Conservation (phyloP, 805 yeast species). For the Hemisphaericaspora nanyangensis region DNA sequence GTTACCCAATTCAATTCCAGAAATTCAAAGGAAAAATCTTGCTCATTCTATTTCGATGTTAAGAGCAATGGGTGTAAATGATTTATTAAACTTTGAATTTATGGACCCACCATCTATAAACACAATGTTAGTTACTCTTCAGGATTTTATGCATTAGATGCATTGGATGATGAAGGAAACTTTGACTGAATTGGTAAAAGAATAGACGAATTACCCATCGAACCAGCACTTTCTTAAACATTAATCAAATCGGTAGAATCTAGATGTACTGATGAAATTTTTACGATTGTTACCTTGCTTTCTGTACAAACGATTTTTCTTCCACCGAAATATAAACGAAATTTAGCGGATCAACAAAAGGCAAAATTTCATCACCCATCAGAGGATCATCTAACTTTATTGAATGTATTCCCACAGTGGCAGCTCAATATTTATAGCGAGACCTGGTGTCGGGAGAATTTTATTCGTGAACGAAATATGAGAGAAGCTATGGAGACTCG, state of each 20-base stretch:
- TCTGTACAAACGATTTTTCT: conserved; percentile 80
- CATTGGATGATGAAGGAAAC: conserved; percentile 72
- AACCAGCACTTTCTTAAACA: conserved; percentile 82
- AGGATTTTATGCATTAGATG: conserved; percentile 81
- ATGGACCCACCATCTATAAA: conserved; percentile 89
- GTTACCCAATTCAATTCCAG: conserved; percentile 80
- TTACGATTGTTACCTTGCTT: conserved; percentile 84
- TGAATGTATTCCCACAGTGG: conserved; percentile 83
- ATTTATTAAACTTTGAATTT: conserved; percentile 76
- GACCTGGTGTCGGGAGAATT: conserved; percentile 79
- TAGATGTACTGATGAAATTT: conserved; percentile 74
- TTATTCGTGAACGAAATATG: conserved; percentile 74
- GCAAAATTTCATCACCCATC: conserved; percentile 68
- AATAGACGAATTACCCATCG: conserved; percentile 93
- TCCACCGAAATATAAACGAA: conserved; percentile 74
- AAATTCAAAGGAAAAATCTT: conserved; percentile 84
- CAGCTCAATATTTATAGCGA: conserved; percentile 47
- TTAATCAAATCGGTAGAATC: conserved; percentile 67
- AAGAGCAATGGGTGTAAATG: conserved; percentile 87
- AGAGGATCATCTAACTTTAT: conserved; percentile 81
- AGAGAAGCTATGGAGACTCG: conserved; percentile 76
- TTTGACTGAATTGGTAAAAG: conserved; percentile 73
- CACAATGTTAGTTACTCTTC: conserved; percentile 71
- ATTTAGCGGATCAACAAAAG: conserved; percentile 69
- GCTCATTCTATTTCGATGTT: conserved; percentile 79